Percentiles rank a stretch among this genome's conserved stretches.
These are phyloP conservation scores for Linderina pennispora DNA, from an alignment of 192 early-diverging fungal genomes.

Conservation along the genomic window DNA sequence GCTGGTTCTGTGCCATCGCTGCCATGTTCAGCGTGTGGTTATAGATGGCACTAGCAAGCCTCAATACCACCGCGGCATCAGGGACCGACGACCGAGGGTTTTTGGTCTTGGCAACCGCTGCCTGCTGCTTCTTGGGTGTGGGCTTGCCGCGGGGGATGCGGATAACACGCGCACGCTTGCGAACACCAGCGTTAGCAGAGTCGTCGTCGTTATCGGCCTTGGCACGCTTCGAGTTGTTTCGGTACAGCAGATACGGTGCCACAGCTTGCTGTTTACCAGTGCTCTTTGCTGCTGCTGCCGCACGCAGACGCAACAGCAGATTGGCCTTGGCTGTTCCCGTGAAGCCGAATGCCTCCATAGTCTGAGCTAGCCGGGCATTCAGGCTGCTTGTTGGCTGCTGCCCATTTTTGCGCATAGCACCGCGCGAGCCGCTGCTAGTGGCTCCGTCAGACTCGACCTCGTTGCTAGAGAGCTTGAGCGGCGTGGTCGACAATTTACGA, in stretches of 20 bases:
- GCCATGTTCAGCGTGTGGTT: conserved; percentile 41
- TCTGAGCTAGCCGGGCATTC: conserved; percentile 40
- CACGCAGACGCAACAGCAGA: conserved; percentile 36
- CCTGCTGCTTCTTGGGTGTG: neutral
- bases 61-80: conserved; percentile 34
- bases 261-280: conserved; percentile 39
- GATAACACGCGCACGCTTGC: conserved; percentile 34
- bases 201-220: conserved; percentile 6
- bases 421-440: neutral
- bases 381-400: conserved; percentile 18
- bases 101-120: neutral
- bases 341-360: conserved; percentile 46
- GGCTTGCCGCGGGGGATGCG: conserved; percentile 31
- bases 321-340: conserved; percentile 35
- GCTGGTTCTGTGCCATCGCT: conserved; percentile 17
- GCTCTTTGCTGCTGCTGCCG: conserved; percentile 39
- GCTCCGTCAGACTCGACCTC: no score
- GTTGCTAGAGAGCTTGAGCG: conserved; percentile 15
- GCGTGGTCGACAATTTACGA: conserved; percentile 21
- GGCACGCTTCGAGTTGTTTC: neutral
- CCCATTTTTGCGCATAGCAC: conserved; percentile 5
- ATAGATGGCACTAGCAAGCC: conserved; percentile 42
- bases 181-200: conserved; percentile 1
- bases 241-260: conserved; percentile 38
- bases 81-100: neutral